Evolutionary conservation across 129 eudicot genomes (phyloP).

Genomic region (Kitagawia praeruptora): DNA sequence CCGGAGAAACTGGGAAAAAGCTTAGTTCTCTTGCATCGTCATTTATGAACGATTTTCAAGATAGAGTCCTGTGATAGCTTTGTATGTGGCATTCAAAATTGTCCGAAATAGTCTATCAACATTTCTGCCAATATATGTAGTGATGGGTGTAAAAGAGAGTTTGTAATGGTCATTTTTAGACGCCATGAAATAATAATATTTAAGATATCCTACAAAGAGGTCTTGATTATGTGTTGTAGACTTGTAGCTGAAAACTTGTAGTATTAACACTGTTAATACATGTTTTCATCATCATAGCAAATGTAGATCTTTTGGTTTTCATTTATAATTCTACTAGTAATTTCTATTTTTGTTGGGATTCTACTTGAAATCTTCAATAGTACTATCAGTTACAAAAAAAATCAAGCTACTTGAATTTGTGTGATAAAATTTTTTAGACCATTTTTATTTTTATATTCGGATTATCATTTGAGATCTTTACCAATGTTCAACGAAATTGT

Average conservation of each 20-base stretch:
- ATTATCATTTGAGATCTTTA: not conserved
- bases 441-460: too few relatives aligned
- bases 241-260: not conserved
- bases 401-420: too few relatives aligned
- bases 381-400: not conserved
- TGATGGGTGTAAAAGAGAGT: conserved; percentile 29
- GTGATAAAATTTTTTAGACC: too few relatives aligned
- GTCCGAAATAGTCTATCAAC: conserved; percentile 4
- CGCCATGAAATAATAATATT: not conserved
- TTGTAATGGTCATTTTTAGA: not conserved
- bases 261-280: not conserved
- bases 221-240: not conserved
- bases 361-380: not conserved
- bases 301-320: not conserved
- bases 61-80: conserved; percentile 66
- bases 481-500: too few relatives aligned
- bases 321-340: not conserved
- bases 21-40: conserved; percentile 78
- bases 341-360: not conserved
- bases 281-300: not conserved
- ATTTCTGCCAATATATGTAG: conserved; percentile 1
- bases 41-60: conserved; percentile 80
- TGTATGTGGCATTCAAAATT: conserved; percentile 15
- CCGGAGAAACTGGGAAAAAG: conserved; percentile 97
- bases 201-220: not conserved